These are phyloP conservation scores for Coemansia guatemalensis DNA, from an alignment of 192 early-diverging fungal genomes.

Conservation along the genomic window DNA sequence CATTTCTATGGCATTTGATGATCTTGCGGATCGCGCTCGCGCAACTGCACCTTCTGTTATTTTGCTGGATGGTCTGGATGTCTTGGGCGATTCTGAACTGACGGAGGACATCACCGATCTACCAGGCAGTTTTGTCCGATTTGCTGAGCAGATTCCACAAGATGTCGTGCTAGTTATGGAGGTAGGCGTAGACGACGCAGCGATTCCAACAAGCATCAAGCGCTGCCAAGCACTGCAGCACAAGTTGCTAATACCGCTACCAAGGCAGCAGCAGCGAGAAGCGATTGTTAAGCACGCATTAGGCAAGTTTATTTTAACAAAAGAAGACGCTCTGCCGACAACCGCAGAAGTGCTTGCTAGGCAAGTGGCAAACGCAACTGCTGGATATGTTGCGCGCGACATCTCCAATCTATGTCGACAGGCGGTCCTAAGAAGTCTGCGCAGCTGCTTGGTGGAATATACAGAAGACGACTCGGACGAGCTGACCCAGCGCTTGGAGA, in stretches of 20 bases:
- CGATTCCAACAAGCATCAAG: conserved; percentile 22
- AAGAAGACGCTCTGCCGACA: background rate
- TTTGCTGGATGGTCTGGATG: conserved; percentile 23
- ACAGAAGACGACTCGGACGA: background rate
- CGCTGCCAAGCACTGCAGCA: conserved; percentile 30
- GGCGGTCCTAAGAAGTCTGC: conserved; percentile 26
- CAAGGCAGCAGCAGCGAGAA: conserved; percentile 23
- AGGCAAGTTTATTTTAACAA: background rate
- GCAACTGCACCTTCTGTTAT: conserved; percentile 32
- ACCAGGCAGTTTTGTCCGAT: conserved; percentile 19
- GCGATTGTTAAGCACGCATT: conserved; percentile 9
- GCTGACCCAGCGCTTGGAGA: conserved; percentile 5
- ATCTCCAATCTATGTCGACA: conserved; percentile 37
- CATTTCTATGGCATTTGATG: conserved; percentile 25
- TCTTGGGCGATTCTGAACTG: conserved; percentile 26
- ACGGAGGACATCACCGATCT: conserved; percentile 14
- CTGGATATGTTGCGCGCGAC: conserved; percentile 51
- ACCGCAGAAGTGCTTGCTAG: background rate
- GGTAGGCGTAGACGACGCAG: conserved; percentile 14
- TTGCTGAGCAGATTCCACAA: conserved; percentile 19
- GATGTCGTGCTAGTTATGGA: conserved; percentile 42
- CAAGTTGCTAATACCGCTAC: conserved; percentile 11
- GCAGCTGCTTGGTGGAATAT: background rate
- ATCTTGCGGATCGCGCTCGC: conserved; percentile 16
- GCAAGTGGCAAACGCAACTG: conserved; percentile 36